Evolutionary conservation across 148 eudicot genomes (phyloP).

Genomic region (Salicornia ramosissima): DNA sequence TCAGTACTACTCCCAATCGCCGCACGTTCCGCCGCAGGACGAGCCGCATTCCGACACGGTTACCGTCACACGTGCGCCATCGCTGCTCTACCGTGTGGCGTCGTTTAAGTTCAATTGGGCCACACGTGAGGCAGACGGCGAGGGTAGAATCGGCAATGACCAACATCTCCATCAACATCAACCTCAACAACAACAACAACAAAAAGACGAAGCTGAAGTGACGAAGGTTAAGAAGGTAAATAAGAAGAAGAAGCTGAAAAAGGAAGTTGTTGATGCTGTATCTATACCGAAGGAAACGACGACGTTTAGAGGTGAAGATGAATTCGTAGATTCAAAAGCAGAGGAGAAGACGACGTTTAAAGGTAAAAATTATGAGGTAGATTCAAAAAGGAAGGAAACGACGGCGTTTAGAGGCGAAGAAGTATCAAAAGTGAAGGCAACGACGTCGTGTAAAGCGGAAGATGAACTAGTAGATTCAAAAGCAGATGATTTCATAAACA

Average conservation of each 20-base stretch:
- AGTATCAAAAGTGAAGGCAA: constrained; percentile 1
- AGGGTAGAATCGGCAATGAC: background rate
- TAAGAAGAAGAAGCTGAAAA: constrained; percentile 17
- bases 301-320: constrained; percentile 21
- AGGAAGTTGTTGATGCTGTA: background rate
- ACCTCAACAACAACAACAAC: background rate
- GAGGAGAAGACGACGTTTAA: constrained; percentile 32
- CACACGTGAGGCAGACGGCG: background rate
- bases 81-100: constrained; percentile 33
- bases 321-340: constrained; percentile 63
- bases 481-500: constrained; percentile 69
- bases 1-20: background rate
- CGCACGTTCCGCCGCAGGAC: background rate
- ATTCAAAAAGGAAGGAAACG: background rate
- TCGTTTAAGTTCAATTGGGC: constrained; percentile 26
- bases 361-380: constrained; percentile 30
- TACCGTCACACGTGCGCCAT: constrained; percentile 20
- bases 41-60: background rate
- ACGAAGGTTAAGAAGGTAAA: constrained; percentile 35
- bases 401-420: no score
- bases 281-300: constrained; percentile 16
- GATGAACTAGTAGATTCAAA: constrained; percentile 57
- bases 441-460: constrained; percentile 19
- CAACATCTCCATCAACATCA: no score
- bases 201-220: constrained; percentile 8